Evolutionary conservation across 345 rosid species (phyloP), one percentile per base, ranked within the genome.

Genomic region (Gynandropsis gynandra): DNA sequence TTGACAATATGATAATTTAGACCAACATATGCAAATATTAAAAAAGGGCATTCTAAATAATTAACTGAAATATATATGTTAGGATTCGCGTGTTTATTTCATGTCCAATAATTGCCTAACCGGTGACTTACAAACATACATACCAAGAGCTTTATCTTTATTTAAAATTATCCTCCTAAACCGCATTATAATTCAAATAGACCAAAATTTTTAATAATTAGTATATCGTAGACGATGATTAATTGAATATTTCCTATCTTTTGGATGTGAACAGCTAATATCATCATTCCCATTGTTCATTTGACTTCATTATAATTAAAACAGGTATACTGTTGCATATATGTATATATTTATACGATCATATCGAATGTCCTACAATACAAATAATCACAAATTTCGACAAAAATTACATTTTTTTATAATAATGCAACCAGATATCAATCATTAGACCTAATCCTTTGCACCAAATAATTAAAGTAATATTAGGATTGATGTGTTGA

Each of bases 81-180:
- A 65, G 54, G 55, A 58, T 52, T 50, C 16, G 33, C 27, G 21
- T 46, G 59, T 48, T 46, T 59, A 65, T 65, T 59, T 50, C 47
- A 42, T 57, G 48, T 50, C 15, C 19, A 57, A 64, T 64, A 43
- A 64, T 57, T 64, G 69, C 56, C 37, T 50, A 56, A 64, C 44
- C 58, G 52, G 47, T 57, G 58, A 58, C 51, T 35, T 13, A 44
- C 50, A 56, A 49, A 47, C 46, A 43, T 34, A 14, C 16, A 49
- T 50, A 34, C 36, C 16, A 10, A 24, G 42, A 27, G 5, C 18
- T 9, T 41, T 55, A 41, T 20, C 13, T 16, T 55, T 18, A 7
- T 36, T 3, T 54, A 40, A 24, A 24, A 24, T 9, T 34, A 19
- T 19, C 38, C 55, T 42, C 41, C 21, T 55, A 41, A 47, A 19